Conservation (phyloP, 1,284 basidiomycete species). For the Naganishia liquefaciens region DNA sequence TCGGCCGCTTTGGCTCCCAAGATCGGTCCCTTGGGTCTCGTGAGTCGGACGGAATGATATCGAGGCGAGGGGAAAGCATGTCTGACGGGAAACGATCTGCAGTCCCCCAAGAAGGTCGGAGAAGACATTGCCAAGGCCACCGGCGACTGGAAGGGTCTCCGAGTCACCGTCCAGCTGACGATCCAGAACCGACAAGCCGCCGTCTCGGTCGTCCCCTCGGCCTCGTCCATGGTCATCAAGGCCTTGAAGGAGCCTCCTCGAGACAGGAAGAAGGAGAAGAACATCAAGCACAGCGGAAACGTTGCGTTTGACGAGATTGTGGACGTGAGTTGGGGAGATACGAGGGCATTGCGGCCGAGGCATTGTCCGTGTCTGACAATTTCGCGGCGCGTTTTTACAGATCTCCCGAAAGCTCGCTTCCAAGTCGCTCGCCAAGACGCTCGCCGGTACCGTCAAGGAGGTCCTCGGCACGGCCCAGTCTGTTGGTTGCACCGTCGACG, state of each 20-base stretch:
- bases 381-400: slow-evolving; percentile 35
- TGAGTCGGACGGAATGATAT: slow-evolving; percentile 57
- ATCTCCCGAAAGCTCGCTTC: slow-evolving; percentile 81
- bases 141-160: slow-evolving; percentile 98
- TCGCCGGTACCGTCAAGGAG: slow-evolving; percentile 90
- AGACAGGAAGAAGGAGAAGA: slow-evolving; percentile 99
- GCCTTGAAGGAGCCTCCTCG: slow-evolving; percentile 99
- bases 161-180: slow-evolving; percentile 97
- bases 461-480: slow-evolving; percentile 88
- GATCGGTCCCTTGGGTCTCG: slow-evolving; percentile 99
- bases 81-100: slow-evolving; percentile 18
- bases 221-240: slow-evolving; percentile 96
- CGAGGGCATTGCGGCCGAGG: too few species aligned
- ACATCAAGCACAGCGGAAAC: slow-evolving; percentile 98
- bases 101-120: slow-evolving; percentile 99
- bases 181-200: slow-evolving; percentile 99
- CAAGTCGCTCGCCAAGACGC: slow-evolving; percentile 92
- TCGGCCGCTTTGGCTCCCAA: slow-evolving; percentile 98
- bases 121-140: slow-evolving; percentile 99
- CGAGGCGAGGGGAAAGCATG: slow-evolving; percentile 33
- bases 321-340: slow-evolving; percentile 59
- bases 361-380: too few species aligned
- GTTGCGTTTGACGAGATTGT: slow-evolving; percentile 92
- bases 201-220: slow-evolving; percentile 95
- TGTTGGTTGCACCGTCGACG: slow-evolving; percentile 95